Percentiles rank a stretch among this genome's conserved stretches.
These are phyloP conservation scores for Clavispora asparagi DNA, from an alignment of 805 yeast species.

Conservation along the genomic window DNA sequence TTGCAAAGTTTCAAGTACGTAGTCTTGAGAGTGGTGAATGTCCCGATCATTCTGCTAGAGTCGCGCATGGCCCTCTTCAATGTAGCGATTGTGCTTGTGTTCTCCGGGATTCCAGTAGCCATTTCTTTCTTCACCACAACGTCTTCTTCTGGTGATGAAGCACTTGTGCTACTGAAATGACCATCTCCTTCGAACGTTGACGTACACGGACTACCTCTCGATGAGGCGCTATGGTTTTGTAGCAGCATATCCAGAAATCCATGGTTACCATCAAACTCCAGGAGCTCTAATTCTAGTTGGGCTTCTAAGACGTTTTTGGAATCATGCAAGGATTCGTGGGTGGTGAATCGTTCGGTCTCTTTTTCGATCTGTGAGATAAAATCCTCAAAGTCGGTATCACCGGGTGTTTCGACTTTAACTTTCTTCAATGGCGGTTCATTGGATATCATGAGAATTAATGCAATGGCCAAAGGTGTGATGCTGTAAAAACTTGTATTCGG, in stretches of 20 bases:
- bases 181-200: not conserved
- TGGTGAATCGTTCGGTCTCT: conserved; percentile 1
- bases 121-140: not conserved
- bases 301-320: not conserved
- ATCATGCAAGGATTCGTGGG: not conserved
- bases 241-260: not conserved
- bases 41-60: conserved; percentile 22
- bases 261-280: not conserved
- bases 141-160: not conserved
- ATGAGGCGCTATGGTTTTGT: not conserved
- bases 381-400: conserved; percentile 4
- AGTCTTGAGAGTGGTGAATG: conserved; percentile 28
- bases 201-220: not conserved
- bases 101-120: not conserved
- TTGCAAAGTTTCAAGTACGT: conserved; percentile 35
- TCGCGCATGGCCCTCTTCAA: conserved; percentile 21
- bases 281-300: not conserved
- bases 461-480: not conserved
- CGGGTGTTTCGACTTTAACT: not conserved
- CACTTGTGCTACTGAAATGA: not conserved
- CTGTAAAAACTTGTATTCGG: not conserved
- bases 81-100: not conserved
- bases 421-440: conserved; percentile 1
- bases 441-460: not conserved
- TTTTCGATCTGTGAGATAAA: conserved; percentile 11